Base-by-base conservation (phyloP, 1,139 yeast genomes). In the Pichia inconspicua region DNA sequence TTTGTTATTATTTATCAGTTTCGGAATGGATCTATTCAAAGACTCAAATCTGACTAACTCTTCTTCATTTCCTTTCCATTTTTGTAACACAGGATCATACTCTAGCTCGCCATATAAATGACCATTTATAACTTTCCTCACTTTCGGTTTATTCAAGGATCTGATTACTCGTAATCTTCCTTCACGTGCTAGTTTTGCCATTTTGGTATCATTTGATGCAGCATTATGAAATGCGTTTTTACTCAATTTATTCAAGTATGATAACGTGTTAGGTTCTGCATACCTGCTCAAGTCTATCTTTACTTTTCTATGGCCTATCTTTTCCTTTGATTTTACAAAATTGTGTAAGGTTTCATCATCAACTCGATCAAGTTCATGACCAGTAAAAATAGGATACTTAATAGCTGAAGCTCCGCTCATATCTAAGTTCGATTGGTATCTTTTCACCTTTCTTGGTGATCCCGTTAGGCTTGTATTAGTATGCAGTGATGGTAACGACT, bases 11-110 rank as follows among this genome's bases (percentile, higher is more conserved):
- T 41, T 46, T 14, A 59, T 60, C 34, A 61, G 45, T 14, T 49
- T 52, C 2, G 62, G 63, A 25, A 53, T 56, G 1, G 43, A 12
- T 22, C 28, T 40, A 22, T 34, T 34, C 3, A 48, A 59, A 2
- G 59, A 57, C 41, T 72, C 73, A 59, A 77, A 77, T 49, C 66
- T 68, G 41, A 71, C 58, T 45, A 78, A 62, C 30, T 78, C 79
- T 39, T 73, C 73, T 46, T 78, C 82, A 57, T 79, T 78, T 1
- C 84, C 84, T 57, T 75, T 80, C 85, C 84, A 80, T 47, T 67
- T 68, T 60, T 69, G 69, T 41, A 68, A 66, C n/a, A 64, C 63
- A 1, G 78, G 73, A 55, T 79, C 78, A 55, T 71, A 79, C 44
- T 67, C 67, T 79, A 79, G 77, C 39, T 62, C 62, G 1, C 72